A percentile compares a stretch with the other conserved stretches of the same genome.
phyloP scores from a whole-genome alignment of 2,329 filamentous ascomycete species.

The Eutypella sp. region DNA sequence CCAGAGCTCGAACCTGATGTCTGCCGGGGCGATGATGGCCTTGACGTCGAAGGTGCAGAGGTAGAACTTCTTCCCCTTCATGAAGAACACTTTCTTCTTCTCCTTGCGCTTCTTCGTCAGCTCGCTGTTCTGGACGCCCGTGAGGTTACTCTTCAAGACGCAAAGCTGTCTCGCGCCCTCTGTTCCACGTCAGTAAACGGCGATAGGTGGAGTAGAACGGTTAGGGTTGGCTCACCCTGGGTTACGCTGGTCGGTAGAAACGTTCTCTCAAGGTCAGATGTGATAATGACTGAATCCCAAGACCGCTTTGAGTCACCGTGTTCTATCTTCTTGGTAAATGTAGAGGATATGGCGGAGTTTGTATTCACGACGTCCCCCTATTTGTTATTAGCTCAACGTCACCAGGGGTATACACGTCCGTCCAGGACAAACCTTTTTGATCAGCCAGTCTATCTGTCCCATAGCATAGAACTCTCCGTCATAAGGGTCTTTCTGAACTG shows the following conservation, averaged over 20 bases:
- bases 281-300: constrained; percentile 35
- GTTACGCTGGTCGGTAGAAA: constrained; percentile 33
- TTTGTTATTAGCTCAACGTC: not conserved
- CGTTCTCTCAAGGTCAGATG: constrained; percentile 32
- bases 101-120: constrained; percentile 33
- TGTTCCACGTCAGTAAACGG: not conserved
- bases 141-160: constrained; percentile 35
- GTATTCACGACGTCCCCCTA: constrained; percentile 37
- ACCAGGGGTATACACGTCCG: constrained; percentile 1
- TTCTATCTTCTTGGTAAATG: constrained; percentile 31
- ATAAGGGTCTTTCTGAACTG: constrained; percentile 28
- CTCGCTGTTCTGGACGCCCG: constrained; percentile 33
- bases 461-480: constrained; percentile 33
- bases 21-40: constrained; percentile 50
- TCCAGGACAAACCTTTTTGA: constrained; percentile 27
- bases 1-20: constrained; percentile 44
- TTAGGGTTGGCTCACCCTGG: constrained; percentile 25
- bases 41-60: constrained; percentile 44
- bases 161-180: constrained; percentile 33
- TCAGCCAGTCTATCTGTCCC: constrained; percentile 39
- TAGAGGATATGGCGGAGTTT: constrained; percentile 26
- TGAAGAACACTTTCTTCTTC: constrained; percentile 25
- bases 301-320: constrained; percentile 27
- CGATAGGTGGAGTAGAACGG: not conserved
- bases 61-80: constrained; percentile 32